These are phyloP conservation scores for Blastomyces percursus DNA, from an alignment of 2,329 filamentous ascomycete species.

Conservation along the genomic window DNA sequence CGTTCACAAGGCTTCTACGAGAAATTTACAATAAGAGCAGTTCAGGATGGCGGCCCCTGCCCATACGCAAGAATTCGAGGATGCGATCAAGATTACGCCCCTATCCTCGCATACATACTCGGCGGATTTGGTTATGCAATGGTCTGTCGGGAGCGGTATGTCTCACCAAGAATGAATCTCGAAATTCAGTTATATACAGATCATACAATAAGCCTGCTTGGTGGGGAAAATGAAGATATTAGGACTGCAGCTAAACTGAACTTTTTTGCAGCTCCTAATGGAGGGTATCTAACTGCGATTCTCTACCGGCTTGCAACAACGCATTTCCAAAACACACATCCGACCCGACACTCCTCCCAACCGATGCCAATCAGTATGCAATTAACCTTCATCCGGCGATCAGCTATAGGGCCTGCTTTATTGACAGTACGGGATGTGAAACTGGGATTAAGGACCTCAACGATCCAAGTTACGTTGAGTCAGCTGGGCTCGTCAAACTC, in stretches of 20 bases:
- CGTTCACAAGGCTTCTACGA: background rate
- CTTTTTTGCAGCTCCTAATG: conserved; percentile 3
- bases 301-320: conserved; percentile 1
- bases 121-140: background rate
- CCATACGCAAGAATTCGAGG: background rate
- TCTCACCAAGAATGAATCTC: background rate
- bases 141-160: conserved; percentile 4
- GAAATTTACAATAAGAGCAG: background rate
- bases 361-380: conserved; percentile 4
- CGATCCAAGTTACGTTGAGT: background rate
- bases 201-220: background rate
- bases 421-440: conserved; percentile 5
- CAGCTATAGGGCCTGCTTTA: background rate
- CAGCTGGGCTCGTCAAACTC: background rate
- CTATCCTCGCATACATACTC: conserved; percentile 4
- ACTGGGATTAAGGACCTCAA: background rate
- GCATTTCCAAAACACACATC: conserved; percentile 3
- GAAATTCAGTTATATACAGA: background rate
- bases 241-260: background rate
- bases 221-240: background rate
- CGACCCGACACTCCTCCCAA: background rate
- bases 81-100: conserved; percentile 1
- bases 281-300: conserved; percentile 3
- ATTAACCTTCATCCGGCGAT: conserved; percentile 1
- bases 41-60: background rate